phyloP scores from a whole-genome alignment of 305 asterid species.

The Fraxinus ornus region DNA sequence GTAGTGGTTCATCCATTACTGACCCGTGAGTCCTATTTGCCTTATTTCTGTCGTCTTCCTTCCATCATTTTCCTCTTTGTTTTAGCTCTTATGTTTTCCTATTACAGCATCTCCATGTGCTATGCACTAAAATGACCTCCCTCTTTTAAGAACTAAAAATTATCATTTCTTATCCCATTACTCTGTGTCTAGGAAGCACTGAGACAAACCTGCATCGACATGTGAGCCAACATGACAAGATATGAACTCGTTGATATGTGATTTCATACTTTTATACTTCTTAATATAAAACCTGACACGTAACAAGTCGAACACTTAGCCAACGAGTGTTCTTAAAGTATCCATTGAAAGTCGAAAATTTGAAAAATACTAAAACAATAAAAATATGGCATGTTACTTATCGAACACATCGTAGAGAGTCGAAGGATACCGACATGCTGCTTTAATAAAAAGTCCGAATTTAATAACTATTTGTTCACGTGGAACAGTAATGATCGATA shows the following conservation, averaged over 20 bases:
- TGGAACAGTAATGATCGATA: neutral
- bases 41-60: constrained; percentile 57
- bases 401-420: neutral
- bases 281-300: neutral
- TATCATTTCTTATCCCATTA: neutral
- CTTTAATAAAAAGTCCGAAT: neutral
- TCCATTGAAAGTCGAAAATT: neutral
- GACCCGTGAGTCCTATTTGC: constrained; percentile 63
- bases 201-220: neutral
- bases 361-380: neutral
- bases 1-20: constrained; percentile 45
- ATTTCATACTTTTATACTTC: too few species aligned
- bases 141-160: neutral
- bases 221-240: neutral
- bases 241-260: neutral
- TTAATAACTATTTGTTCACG: neutral
- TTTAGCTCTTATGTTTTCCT: constrained; percentile 21
- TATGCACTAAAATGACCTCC: constrained; percentile 25
- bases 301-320: neutral
- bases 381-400: neutral
- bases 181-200: neutral
- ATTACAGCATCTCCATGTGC: constrained; percentile 40
- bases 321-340: neutral
- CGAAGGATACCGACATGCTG: neutral
- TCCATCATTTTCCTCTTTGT: constrained; percentile 33